Base-by-base conservation (phyloP, 768 basidiomycete species). In the Termitomyces sp. region DNA sequence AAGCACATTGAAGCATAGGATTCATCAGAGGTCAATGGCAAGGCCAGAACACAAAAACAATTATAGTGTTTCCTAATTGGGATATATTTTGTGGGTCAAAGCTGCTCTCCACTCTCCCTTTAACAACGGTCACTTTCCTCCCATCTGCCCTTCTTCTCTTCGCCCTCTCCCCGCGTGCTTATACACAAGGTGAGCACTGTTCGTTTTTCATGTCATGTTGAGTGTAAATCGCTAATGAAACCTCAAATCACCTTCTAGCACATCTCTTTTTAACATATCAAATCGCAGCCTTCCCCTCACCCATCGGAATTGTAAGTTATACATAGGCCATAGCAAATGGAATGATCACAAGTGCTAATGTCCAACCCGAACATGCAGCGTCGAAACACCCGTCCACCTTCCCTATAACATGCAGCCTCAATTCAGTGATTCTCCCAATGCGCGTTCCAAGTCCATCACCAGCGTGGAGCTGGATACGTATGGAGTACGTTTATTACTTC, bases 401-500 rank as follows among this genome's bases (percentile, higher is more conserved):
- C n/a, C 35, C 21, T 24, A 50, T 60, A 51, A 15, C 47, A 73
- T 74, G 68, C 64, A 71, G 47, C 64, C 71, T 9, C 71, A 69
- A 44, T 81, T 83, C 63, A 70, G 74, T 22, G 81, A 85, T 60
- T 85, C 83, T 7, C 85, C 82, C 22, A 87, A 93, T 68, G 90
- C 90, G 0, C 84, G 88, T 53, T 88, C 87, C 59, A 90, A 87
- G 73, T 84, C 85, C 5, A 86, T 93, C 56, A 90, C 89, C 0
- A 78, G 81, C n/a, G 87, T 86, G 2, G 85, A 87, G 30, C 70
- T 83, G 47, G 85, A 92, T 59, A 93, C 91, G 0, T 76, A 82
- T 66, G 90, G 90, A 11, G 91, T 92, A 74, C 53, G 83, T 76
- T 32, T 9, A 43, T 44, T 51, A 15, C 49, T 11, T 40, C 6